Base-by-base conservation (phyloP, 352 stramenopile genomes). In the Halophytophthora polymorphica region DNA sequence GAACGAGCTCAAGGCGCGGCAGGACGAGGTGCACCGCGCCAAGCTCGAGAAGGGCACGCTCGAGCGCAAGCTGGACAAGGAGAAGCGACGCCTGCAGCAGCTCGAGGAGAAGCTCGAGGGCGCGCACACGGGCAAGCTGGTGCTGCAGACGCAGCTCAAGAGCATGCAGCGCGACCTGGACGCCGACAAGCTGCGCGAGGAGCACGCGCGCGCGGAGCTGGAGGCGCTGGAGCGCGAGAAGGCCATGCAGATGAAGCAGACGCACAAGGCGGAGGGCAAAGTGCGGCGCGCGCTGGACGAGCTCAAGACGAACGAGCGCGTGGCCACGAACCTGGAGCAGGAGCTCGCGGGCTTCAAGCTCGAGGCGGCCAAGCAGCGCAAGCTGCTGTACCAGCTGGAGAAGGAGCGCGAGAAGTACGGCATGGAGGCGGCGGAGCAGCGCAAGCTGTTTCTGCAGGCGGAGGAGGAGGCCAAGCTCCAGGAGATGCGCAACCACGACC, bases 321-420 rank as follows among this genome's bases (percentile, higher is more conserved):
- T 98, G 22, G 86, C 88, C 19, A 93, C 90, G 55, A 90, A 90
- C 42, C 58, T 93, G 21, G 78, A 92, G 45, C 78, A 90, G 50
- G 83, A 94, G 47, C 65, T 93, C 10, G 83, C 83, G 28, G 78
- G 73, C 15, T 91, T 90, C 61, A 93, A 96, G 64, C 57, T 77
- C 13, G 81, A 97, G 66, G 86, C 86, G 0, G 60, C 75, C 3
- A 96, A 96, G 57, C 84, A 97, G 58, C 73, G 85, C 34, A 96
- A 97, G 59, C 64, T 95, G 18, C 92, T 96, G 19, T 94, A 95
- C 42, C 81, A 96, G 48, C 71, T 98, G 3, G 93, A 98, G 68
- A 95, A 96, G 51, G 91, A 98, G 58, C 83, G 89, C 8, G 91
- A 97, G 60, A 95, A 95, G 61, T 90, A 96, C 58, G 90, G 90